Evolutionary conservation across 2,329 filamentous ascomycete species (phyloP).

Genomic region (Kalmusia sp.): DNA sequence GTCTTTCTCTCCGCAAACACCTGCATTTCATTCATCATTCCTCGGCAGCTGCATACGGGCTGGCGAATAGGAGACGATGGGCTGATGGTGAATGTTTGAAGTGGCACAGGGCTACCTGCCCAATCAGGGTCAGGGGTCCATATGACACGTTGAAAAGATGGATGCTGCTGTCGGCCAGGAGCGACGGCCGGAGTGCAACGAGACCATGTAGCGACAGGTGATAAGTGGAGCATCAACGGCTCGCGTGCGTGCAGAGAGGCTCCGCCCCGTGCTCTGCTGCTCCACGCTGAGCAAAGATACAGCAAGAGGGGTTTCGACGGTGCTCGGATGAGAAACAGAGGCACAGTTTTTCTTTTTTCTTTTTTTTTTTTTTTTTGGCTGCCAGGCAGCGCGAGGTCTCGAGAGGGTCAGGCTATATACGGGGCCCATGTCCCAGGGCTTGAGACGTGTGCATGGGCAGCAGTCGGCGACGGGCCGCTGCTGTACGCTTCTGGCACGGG

Average conservation of each 20-base stretch:
- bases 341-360: too few species aligned
- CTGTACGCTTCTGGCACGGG: constrained; percentile 33
- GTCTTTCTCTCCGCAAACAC: too few species aligned
- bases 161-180: neutral
- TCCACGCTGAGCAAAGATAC: too few species aligned
- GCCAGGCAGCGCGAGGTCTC: neutral
- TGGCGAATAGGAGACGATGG: neutral
- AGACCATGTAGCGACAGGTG: constrained; percentile 1
- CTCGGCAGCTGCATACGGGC: neutral
- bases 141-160: constrained; percentile 6
- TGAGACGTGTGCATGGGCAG: constrained; percentile 17
- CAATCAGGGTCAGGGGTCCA: constrained; percentile 2
- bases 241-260: neutral
- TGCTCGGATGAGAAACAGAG: too few species aligned
- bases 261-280: neutral
- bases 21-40: too few species aligned
- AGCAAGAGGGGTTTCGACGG: too few species aligned
- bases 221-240: constrained; percentile 9
- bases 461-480: constrained; percentile 29
- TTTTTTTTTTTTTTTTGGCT: too few species aligned
- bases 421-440: neutral
- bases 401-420: constrained; percentile 5
- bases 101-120: constrained; percentile 4
- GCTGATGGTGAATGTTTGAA: neutral
- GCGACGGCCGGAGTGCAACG: neutral